Evolutionary conservation across 148 eudicot species (phyloP).

Genomic region (Polygonum aviculare): DNA sequence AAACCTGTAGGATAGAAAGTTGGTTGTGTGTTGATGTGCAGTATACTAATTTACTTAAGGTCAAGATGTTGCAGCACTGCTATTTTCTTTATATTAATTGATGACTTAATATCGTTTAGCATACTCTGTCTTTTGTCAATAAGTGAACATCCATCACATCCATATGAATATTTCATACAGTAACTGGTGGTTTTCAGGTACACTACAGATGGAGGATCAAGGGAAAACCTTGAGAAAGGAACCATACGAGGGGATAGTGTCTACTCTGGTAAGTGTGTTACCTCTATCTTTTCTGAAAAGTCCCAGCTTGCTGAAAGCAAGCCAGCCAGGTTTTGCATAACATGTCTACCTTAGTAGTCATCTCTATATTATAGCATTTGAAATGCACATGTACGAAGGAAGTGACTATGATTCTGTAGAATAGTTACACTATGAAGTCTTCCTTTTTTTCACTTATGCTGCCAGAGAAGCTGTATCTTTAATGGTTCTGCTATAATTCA

Average conservation of each 20-base stretch:
- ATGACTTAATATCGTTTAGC: neutral
- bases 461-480: neutral
- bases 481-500: neutral
- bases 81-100: neutral
- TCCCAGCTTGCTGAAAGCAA: neutral
- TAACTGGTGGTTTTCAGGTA: conserved; percentile 40
- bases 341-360: neutral
- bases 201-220: conserved; percentile 91
- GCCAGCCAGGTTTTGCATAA: neutral
- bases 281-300: neutral
- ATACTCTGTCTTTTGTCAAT: neutral
- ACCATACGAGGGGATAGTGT: conserved; percentile 64
- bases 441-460: neutral
- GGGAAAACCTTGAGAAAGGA: conserved; percentile 77
- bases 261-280: conserved; percentile 52
- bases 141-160: neutral
- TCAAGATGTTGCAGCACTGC: neutral
- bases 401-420: neutral
- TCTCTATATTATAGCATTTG: neutral
- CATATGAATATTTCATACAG: neutral
- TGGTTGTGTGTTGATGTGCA: neutral
- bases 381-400: neutral
- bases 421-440: neutral
- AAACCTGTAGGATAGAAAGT: no score
- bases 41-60: neutral